Evolutionary conservation across 1,284 basidiomycete species (phyloP), one percentile per base, ranked within the genome.

Genomic region (Cryptococcus maquisensis): DNA sequence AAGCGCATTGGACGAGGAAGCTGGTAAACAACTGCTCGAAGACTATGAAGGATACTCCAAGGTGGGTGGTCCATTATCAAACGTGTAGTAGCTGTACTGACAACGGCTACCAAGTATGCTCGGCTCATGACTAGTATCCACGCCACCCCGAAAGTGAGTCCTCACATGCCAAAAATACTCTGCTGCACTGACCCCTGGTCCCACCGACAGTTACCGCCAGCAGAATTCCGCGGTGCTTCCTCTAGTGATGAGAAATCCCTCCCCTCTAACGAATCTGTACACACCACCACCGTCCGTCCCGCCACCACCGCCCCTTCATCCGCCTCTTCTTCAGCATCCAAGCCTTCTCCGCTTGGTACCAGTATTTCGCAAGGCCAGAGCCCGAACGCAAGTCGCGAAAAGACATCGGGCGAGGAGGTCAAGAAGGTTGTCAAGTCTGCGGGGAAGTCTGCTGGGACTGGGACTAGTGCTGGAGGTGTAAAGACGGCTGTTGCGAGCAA

Each of bases 1-100:
- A 73, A 92, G 89, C 15, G 93, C 94, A 0, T 79, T 98, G 52
- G 90, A 97, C 72, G 92, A 96, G 71, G 91, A 95, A 74, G 91
- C 93, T 0, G 91, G 91, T 16, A 93, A 92, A 72, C 80, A 95
- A 53, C 76, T 97, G 47, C 79, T 94, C 47, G 93, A 95, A 71
- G 86, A 92, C 66, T 93, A 93, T 73, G 83, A 86, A 42, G 87
- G 83, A 64, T 95, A 92, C 67, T 90, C 84, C 73, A 82, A 84
- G 63, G 73, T 74, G 43, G 42, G 68, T 54, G 12, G 38, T 12
- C 6, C 13, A 26, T 9, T 40, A 21, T 21, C 18, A 47, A n/a
- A 26, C 12, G 28, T 42, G 4, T 3, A 18, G 40, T 10, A n/a
- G 21, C 26, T 16, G 15, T 13, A 28, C 46, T 47, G 18, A 47